Evolutionary conservation across 192 early-diverging fungal genomes (phyloP), one percentile per base, ranked within the genome.

Genomic region (Pilaira anomala): DNA sequence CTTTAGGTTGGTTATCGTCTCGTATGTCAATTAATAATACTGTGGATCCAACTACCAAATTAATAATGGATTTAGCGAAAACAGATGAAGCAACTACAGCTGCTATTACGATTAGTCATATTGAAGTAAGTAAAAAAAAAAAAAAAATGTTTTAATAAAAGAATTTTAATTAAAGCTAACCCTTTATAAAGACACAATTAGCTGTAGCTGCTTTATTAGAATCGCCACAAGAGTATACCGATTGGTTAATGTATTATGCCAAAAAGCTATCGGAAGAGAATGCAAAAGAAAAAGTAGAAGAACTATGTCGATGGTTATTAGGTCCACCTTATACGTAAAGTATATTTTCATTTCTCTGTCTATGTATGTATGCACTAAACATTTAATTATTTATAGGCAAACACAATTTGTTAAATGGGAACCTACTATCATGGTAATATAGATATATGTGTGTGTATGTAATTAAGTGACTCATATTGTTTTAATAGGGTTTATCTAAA

Each of bases 251-350:
- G 24, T 70, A 76, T 19, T 93, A 90, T 78, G 87, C 82, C 2
- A 76, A 84, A 41, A 80, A 82, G 53, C 68, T 93, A 19, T 79
- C 86, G 6, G 82, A 91, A 54, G 86, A 87, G 56, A 78, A 79
- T 36, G 75, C 76, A 18, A 75, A 84, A 24, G 70, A 69, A 0
- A 86, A 84, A 64, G 80, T 80, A 7, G 79, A 82, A 60, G 91
- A 91, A 66, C 57, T 91, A 14, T 88, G 86, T 71, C 80, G 86
- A 52, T 80, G 81, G 52, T 69, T 91, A 41, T 63, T 85, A 18
- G 88, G 85, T 11, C 81, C 84, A 12, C 70, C 76, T 40, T 73
- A 72, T 46, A 67, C 66, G 82, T 81, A 76, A 68, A 69, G 48
- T 8, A 16, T 33, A 14, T 1, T 18, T 14, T 69, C 7, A n/a